Conservation (phyloP, 345 rosid genomes). For the Eutrema heterophyllum region DNA sequence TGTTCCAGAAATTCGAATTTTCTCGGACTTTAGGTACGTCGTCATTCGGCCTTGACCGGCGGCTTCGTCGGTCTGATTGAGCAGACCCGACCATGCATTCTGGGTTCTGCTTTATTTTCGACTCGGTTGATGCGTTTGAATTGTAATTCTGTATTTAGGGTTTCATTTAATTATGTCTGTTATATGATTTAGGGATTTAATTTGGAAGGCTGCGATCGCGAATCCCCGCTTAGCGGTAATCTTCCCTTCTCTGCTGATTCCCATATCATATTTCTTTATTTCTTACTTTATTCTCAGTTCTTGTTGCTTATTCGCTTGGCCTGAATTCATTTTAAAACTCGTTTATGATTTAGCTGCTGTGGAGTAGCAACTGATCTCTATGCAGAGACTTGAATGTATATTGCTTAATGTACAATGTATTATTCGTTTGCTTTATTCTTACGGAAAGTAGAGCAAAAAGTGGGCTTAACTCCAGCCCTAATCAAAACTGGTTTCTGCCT, state of each 20-base stretch:
- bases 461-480: not conserved
- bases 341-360: not conserved
- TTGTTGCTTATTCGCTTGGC: not conserved
- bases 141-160: not conserved
- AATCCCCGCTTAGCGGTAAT: not conserved
- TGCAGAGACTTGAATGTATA: not conserved
- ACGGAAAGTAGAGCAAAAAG: not conserved
- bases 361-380: not conserved
- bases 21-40: not conserved
- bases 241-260: not conserved
- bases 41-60: not conserved
- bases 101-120: not conserved
- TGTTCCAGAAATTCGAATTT: too few relatives aligned
- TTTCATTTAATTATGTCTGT: not conserved
- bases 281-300: not conserved
- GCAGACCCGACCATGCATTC: not conserved
- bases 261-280: not conserved
- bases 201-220: not conserved
- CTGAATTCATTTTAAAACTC: not conserved
- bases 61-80: not conserved
- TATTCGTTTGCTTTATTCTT: constrained; percentile 19
- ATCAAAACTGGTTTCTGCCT: constrained; percentile 11
- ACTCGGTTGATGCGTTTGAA: not conserved
- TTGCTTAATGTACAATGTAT: constrained; percentile 13
- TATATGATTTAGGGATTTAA: not conserved